A percentile compares a stretch with the other conserved stretches of the same genome.
phyloP scores from a whole-genome alignment of 78 protist genomes.

The slime mould (Dictyostelium discoideum) region DNA sequence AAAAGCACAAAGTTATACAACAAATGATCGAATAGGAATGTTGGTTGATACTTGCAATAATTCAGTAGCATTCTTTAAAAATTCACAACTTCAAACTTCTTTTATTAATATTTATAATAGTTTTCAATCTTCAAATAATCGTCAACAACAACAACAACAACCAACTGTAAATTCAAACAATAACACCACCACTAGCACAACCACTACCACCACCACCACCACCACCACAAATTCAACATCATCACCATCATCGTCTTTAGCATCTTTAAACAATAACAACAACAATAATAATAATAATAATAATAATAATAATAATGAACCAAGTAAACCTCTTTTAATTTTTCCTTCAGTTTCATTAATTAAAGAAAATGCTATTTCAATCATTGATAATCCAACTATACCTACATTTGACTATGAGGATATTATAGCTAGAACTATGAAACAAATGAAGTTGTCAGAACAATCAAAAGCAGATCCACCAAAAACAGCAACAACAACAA shows the following conservation, averaged over 20 bases:
- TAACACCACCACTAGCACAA: not conserved
- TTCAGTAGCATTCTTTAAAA: conserved; percentile 45
- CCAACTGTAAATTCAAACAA: not conserved
- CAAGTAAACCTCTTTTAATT: not conserved
- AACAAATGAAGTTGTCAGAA: not conserved
- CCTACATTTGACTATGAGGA: conserved; percentile 17
- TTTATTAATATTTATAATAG: not conserved
- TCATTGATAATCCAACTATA: conserved; percentile 26
- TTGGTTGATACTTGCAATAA: conserved; percentile 40
- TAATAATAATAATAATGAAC: not conserved
- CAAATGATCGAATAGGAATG: conserved; percentile 59
- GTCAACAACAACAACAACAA: not conserved
- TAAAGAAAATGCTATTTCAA: conserved; percentile 47
- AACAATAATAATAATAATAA: not conserved
- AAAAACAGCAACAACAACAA: not conserved
- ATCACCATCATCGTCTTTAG: too few relatives aligned
- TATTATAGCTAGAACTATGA: not conserved
- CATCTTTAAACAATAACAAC: not conserved
- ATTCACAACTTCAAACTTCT: not conserved
- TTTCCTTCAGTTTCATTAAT: conserved; percentile 52
- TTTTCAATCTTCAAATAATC: conserved; percentile 3
- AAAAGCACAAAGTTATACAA: conserved; percentile 33
- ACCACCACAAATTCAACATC: not conserved
- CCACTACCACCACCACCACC: not conserved
- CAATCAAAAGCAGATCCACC: not conserved